These are phyloP conservation scores for Exophiala alcalophila DNA, from an alignment of 2,329 filamentous ascomycete genomes.

Conservation along the genomic window DNA sequence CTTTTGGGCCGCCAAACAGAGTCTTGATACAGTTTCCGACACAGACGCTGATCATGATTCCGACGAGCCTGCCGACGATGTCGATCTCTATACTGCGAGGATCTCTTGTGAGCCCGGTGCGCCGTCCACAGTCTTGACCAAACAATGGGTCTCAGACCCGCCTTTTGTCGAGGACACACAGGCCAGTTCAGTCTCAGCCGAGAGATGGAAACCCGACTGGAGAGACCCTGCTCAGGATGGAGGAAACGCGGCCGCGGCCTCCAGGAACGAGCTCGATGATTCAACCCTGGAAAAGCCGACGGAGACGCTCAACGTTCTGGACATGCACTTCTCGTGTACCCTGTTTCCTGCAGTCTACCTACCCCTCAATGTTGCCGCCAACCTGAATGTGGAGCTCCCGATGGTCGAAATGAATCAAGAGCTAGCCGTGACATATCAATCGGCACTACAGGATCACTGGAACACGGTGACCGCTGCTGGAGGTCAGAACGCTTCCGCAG, in stretches of 20 bases:
- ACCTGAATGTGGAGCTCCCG: conserved; percentile 40
- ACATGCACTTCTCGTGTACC: conserved; percentile 45
- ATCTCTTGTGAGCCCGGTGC: conserved; percentile 47
- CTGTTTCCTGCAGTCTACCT: conserved; percentile 44
- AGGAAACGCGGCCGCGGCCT: not conserved
- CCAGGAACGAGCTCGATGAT: conserved; percentile 34
- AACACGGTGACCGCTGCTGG: conserved; percentile 13
- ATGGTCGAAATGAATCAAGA: conserved; percentile 36
- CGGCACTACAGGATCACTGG: conserved; percentile 16
- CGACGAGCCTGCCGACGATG: conserved; percentile 27
- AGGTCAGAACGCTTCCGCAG: conserved; percentile 33
- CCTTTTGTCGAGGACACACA: conserved; percentile 34
- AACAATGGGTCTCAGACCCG: conserved; percentile 42
- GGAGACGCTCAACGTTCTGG: conserved; percentile 37
- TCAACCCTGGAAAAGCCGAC: conserved; percentile 38
- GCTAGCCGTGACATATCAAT: conserved; percentile 29
- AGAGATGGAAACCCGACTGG: conserved; percentile 39
- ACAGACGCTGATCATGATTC: conserved; percentile 25
- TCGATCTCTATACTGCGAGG: conserved; percentile 39
- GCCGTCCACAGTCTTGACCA: conserved; percentile 44
- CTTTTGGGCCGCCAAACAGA: conserved; percentile 38
- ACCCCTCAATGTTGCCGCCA: conserved; percentile 41
- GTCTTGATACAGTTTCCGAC: conserved; percentile 31
- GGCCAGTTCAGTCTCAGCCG: conserved; percentile 39
- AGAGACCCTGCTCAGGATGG: conserved; percentile 16